Percentiles rank a stretch among this genome's conserved stretches.
Conservation (phyloP, 768 basidiomycete species). For the Calvatia gigantea region DNA sequence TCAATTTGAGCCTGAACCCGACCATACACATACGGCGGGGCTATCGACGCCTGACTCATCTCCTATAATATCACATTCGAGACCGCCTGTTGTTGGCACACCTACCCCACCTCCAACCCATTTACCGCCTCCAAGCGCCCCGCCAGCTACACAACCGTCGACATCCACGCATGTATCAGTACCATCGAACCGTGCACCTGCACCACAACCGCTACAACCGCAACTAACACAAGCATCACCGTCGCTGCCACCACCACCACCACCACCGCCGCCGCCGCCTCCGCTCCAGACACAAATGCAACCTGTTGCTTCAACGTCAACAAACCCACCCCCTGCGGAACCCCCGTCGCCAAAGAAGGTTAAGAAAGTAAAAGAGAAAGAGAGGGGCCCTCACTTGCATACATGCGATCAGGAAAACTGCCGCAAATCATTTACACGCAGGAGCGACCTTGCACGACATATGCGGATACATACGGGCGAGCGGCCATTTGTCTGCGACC, state of each 20-base stretch:
- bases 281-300: conserved; percentile 35
- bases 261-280: conserved; percentile 34
- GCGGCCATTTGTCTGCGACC: conserved; percentile 74
- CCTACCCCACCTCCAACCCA: conserved; percentile 16
- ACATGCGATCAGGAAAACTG: conserved; percentile 72
- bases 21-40: conserved; percentile 36
- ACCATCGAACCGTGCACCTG: conserved; percentile 31
- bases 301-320: conserved; percentile 50
- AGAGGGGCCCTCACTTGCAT: conserved; percentile 47
- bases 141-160: conserved; percentile 5
- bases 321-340: conserved; percentile 22
- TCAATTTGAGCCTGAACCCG: conserved; percentile 59
- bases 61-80: conserved; percentile 44
- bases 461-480: conserved; percentile 91
- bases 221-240: conserved; percentile 12
- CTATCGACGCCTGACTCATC: conserved; percentile 44
- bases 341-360: conserved; percentile 27
- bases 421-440: conserved; percentile 76
- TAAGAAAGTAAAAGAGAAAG: conserved; percentile 41
- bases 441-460: conserved; percentile 82
- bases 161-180: conserved; percentile 20
- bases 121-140: conserved; percentile 14
- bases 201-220: conserved; percentile 25
- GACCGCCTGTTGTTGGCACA: conserved; percentile 23
- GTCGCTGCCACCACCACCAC: conserved; percentile 23